phyloP scores from a whole-genome alignment of 2,329 filamentous ascomycete species.

The Myriosclerotinia curreyana region DNA sequence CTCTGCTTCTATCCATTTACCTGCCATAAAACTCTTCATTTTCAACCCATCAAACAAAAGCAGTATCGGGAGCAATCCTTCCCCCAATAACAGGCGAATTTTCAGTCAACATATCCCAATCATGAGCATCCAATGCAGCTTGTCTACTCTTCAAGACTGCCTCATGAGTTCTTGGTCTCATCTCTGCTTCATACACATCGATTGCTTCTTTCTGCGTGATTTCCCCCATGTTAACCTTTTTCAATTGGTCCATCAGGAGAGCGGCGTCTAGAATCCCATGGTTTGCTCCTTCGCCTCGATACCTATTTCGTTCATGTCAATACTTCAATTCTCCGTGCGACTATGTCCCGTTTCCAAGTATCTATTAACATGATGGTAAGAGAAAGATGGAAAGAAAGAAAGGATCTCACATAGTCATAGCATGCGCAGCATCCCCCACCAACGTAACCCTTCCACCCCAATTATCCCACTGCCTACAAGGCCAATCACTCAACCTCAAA shows the following conservation, averaged over 20 bases:
- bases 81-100: constrained; percentile 43
- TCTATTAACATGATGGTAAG: background rate
- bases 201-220: constrained; percentile 42
- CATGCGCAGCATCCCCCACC: constrained; percentile 39
- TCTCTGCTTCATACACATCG: constrained; percentile 46
- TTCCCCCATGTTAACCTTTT: constrained; percentile 23
- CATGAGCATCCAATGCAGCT: constrained; percentile 55
- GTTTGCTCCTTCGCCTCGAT: constrained; percentile 57
- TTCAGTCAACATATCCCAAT: constrained; percentile 46
- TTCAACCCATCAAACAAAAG: background rate
- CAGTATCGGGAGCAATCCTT: constrained; percentile 13
- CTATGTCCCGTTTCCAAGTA: background rate
- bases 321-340: background rate
- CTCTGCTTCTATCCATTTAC: background rate
- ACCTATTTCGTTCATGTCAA: constrained; percentile 18
- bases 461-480: constrained; percentile 39
- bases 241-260: constrained; percentile 43
- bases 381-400: background rate
- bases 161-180: constrained; percentile 45
- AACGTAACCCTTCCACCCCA: constrained; percentile 36
- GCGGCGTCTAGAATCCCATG: constrained; percentile 53
- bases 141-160: constrained; percentile 51
- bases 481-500: constrained; percentile 39
- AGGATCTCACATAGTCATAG: constrained; percentile 37
- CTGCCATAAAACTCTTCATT: background rate